Percentiles rank a stretch among this genome's conserved stretches.
Conservation (phyloP, 176 grass and related monocot genomes). For the Hyparrhenia diplandra region DNA sequence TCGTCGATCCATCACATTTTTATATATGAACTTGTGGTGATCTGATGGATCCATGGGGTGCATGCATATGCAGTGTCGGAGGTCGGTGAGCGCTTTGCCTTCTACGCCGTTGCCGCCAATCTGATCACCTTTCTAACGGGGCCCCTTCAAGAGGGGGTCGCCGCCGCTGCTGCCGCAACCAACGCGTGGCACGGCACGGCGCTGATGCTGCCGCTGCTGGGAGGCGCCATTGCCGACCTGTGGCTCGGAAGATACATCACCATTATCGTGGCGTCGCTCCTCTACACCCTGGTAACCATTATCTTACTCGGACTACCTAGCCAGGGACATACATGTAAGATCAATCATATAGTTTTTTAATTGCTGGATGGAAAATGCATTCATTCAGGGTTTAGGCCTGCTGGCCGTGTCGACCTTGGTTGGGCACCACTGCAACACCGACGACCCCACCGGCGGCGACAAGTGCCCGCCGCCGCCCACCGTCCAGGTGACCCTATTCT, state of each 20-base stretch:
- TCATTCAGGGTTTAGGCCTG: constrained; percentile 42
- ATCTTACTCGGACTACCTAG: neutral
- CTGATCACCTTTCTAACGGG: neutral
- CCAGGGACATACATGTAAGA: neutral
- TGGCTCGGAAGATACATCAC: neutral
- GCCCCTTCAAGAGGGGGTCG: neutral
- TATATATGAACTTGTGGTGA: neutral
- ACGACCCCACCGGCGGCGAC: neutral
- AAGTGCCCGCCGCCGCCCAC: constrained; percentile 20
- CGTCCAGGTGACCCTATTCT: constrained; percentile 35
- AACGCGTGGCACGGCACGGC: neutral
- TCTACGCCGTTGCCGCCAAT: neutral
- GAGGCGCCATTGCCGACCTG: neutral
- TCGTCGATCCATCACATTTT: too few relatives aligned
- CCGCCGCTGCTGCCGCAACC: neutral
- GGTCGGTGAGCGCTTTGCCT: neutral
- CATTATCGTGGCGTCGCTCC: neutral
- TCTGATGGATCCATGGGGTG: neutral
- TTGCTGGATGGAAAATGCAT: neutral
- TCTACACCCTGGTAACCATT: neutral
- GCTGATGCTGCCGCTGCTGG: neutral
- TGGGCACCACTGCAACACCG: neutral
- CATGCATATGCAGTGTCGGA: neutral
- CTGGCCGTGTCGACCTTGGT: constrained; percentile 45
- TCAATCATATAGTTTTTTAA: neutral